phyloP scores from a whole-genome alignment of 2,329 filamentous ascomycete genomes.

The Tolypocladium ovalisporum region DNA sequence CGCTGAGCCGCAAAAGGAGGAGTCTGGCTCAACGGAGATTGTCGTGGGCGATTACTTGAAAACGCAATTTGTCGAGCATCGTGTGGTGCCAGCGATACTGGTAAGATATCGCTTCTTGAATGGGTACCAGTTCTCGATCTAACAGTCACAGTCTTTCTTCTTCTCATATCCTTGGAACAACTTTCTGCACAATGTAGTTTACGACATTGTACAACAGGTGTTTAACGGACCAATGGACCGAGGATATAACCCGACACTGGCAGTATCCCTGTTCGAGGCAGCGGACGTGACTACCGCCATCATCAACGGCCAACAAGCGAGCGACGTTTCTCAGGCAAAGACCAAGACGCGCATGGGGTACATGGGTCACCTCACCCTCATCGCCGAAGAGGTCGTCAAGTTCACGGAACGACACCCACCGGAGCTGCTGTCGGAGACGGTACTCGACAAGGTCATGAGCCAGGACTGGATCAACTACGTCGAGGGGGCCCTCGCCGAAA shows the following conservation, averaged over 20 bases:
- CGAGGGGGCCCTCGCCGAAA: slow-evolving; percentile 85
- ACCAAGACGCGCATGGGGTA: slow-evolving; percentile 90
- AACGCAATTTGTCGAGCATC: slow-evolving; percentile 90
- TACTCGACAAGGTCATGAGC: slow-evolving; percentile 81
- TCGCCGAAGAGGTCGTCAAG: slow-evolving; percentile 96
- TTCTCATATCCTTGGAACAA: slow-evolving; percentile 99
- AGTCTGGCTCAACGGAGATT: slow-evolving; percentile 32
- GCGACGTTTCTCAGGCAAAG: slow-evolving; percentile 73
- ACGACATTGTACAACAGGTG: slow-evolving; percentile 97
- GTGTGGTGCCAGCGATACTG: slow-evolving; percentile 89
- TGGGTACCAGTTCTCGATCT: not conserved
- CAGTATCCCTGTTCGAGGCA: slow-evolving; percentile 85
- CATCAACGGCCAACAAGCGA: slow-evolving; percentile 77
- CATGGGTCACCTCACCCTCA: slow-evolving; percentile 95
- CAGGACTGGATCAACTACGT: slow-evolving; percentile 91
- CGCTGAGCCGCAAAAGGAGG: slow-evolving; percentile 6
- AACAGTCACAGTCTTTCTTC: slow-evolving; percentile 67
- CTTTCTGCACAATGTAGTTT: slow-evolving; percentile 97
- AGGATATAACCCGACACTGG: slow-evolving; percentile 81
- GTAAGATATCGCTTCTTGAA: slow-evolving; percentile 39
- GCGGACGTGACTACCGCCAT: slow-evolving; percentile 86
- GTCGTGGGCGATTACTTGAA: slow-evolving; percentile 94
- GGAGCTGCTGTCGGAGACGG: slow-evolving; percentile 71
- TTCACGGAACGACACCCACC: slow-evolving; percentile 91
- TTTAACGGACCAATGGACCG: slow-evolving; percentile 98